Base-by-base conservation (phyloP, 2,329 filamentous ascomycete genomes). In the Cadophora sp. region DNA sequence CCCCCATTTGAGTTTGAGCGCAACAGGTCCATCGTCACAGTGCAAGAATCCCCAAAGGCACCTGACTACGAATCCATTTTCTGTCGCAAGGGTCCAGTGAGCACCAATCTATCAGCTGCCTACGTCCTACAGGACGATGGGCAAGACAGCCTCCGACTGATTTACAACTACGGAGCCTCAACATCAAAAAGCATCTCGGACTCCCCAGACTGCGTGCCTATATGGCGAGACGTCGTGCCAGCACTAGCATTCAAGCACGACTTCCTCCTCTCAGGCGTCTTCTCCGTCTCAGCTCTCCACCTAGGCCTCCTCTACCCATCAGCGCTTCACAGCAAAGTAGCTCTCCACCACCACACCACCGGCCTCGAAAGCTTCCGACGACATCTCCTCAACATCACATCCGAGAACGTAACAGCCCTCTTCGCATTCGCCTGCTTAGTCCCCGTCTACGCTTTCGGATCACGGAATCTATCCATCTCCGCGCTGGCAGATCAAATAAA, bases 241-340 rank as follows among this genome's bases (percentile, higher is more conserved):
- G 48, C 48, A 13, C 48, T 51, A 27, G 48, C 48, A 27, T 51
- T 51, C 11, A 51, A 51, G 11, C 48, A 51, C 22, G 3, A 13
- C 22, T 27, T 51, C 48, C 48, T 51, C 48, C 48, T 51, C 48
- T 51, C 48, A 22, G 48, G 36, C 60, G 5, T 43, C n/a, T 51
- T 51, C 22, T 51, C 48, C 48, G 48, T 51, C 48, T 51, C 48
- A 14, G 48, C 48, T 8, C 48, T 51, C 11, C 22, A 51, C 22
- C 48, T 51, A 27, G 48, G 48, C 22, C 48, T 51, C 22, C 48
- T 51, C 22, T 51, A 27, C 22, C 48, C 48, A 22, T 51, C 48
- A 4, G 22, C 48, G 1, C 48, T 51, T 9, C 48, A 51, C 22
- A 51, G 48, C 22, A 51, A 51, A 51, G 22, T 51, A 11, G 48